Percentiles rank a stretch among this genome's conserved stretches.
Conservation (phyloP, 2,329 filamentous ascomycete genomes). For the Scortechinia acanthostroma region DNA sequence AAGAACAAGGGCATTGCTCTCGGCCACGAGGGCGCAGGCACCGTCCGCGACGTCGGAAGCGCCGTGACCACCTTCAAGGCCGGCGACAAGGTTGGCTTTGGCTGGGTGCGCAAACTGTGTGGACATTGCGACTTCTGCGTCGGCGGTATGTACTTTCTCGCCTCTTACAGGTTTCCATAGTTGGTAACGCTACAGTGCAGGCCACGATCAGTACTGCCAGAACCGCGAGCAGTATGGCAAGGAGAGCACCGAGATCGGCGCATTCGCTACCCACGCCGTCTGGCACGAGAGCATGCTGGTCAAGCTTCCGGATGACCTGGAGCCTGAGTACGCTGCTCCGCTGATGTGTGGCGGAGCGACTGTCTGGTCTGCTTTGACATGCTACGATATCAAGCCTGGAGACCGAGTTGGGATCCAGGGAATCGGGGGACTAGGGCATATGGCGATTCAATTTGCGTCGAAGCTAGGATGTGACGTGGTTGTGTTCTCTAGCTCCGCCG, state of each 20-base stretch:
- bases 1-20: constrained; percentile 25
- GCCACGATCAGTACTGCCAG: constrained; percentile 31
- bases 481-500: constrained; percentile 52
- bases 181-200: constrained; percentile 12
- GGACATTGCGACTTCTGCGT: constrained; percentile 33
- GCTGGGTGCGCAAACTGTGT: constrained; percentile 29
- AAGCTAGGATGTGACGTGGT: constrained; percentile 63
- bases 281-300: constrained; percentile 23
- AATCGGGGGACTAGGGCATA: constrained; percentile 59
- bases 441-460: constrained; percentile 61
- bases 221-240: constrained; percentile 29
- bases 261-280: constrained; percentile 28
- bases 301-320: constrained; percentile 18
- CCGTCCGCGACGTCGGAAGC: constrained; percentile 30
- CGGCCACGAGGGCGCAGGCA: constrained; percentile 40
- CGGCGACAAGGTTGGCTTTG: constrained; percentile 39
- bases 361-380: constrained; percentile 25
- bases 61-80: constrained; percentile 27
- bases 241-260: constrained; percentile 35
- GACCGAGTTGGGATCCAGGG: constrained; percentile 42
- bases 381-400: constrained; percentile 14
- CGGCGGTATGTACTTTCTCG: too few species aligned
- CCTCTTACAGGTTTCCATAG: too few species aligned
- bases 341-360: constrained; percentile 34
- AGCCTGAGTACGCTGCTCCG: constrained; percentile 19